Percentiles rank a stretch among this genome's conserved stretches.
Conservation (phyloP, 257 asterid genomes). For the Solanum arcanum region DNA sequence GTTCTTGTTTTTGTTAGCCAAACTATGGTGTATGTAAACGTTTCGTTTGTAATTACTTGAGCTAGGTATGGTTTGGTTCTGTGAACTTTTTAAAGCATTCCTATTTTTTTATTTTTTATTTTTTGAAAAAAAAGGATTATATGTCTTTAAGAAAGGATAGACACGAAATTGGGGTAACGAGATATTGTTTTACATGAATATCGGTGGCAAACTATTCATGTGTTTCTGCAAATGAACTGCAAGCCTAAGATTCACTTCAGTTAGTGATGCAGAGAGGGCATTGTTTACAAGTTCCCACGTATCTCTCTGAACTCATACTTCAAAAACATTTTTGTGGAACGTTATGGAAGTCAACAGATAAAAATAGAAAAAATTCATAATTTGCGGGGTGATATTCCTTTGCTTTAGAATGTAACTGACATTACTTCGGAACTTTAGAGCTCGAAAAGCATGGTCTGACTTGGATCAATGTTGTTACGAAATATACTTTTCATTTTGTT, state of each 20-base stretch:
- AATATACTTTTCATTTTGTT: neutral
- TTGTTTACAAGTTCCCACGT: neutral
- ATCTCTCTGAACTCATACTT: neutral
- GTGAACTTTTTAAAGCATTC: neutral
- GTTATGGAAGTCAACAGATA: neutral
- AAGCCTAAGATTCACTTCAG: neutral
- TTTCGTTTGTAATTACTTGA: neutral
- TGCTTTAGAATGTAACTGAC: neutral
- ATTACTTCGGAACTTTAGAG: neutral
- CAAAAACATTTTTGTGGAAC: neutral
- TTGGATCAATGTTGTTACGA: neutral
- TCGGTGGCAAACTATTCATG: neutral
- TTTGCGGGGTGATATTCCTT: neutral
- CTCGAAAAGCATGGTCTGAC: neutral
- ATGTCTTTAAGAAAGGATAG: neutral
- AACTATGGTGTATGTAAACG: neutral
- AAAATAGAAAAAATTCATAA: neutral
- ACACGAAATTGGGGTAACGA: neutral
- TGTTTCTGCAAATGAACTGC: neutral
- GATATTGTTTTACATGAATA: neutral
- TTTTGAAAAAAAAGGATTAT: neutral
- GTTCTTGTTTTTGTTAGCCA: neutral
- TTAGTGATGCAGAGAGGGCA: neutral
- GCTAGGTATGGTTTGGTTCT: neutral
- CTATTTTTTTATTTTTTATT: too few relatives aligned